Evolutionary conservation across 2,329 filamentous ascomycete genomes (phyloP), one percentile per base, ranked within the genome.

Genomic region (Talaromyces sp.): DNA sequence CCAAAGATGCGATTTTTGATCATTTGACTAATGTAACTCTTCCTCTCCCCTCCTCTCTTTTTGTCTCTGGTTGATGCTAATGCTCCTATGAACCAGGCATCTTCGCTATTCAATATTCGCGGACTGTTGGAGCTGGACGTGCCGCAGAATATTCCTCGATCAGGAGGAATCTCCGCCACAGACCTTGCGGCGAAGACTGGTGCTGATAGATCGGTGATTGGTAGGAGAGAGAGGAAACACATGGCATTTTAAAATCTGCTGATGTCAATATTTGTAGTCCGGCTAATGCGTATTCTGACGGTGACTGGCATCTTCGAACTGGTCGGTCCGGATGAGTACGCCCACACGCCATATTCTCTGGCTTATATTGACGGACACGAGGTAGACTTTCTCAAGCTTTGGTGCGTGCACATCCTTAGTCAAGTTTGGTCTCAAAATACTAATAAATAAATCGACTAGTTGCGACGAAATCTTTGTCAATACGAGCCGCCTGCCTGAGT

Each of bases 101-200:
- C 57, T 27, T 40, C 44, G 12, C 60, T 63, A 2, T 63, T 65
- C n/a, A 67, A 69, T 18, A 51, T 70, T 47, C 64, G 68, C 27
- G 65, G 65, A 9, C 57, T 69, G 44, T 61, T 68, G 60, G 65
- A 64, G 53, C 60, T 65, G 33, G 33, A 56, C 28, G 68, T 69
- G 30, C 65, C 71, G 2, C 64, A 71, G 42, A 68, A 66, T 36
- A 70, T 73, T 31, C 70, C 70, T 5, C 61, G 57, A 7, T 60
- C 71, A 34, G 69, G 67, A 30, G 66, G 61, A 52, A 52, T 62
- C 27, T 59, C 61, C 12, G 61, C 67, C 0, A 59, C 63, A 3
- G 67, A 66, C 2, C 62, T 78, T 12, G 69, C 75, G 0, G 50
- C 65, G 5, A 75, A 73, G 58, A 69, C 70, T 4, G 67, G 68